Percentiles rank a stretch among this genome's conserved stretches.
phyloP scores from a whole-genome alignment of 108 stramenopile genomes.

The Nitzschia sp. region DNA sequence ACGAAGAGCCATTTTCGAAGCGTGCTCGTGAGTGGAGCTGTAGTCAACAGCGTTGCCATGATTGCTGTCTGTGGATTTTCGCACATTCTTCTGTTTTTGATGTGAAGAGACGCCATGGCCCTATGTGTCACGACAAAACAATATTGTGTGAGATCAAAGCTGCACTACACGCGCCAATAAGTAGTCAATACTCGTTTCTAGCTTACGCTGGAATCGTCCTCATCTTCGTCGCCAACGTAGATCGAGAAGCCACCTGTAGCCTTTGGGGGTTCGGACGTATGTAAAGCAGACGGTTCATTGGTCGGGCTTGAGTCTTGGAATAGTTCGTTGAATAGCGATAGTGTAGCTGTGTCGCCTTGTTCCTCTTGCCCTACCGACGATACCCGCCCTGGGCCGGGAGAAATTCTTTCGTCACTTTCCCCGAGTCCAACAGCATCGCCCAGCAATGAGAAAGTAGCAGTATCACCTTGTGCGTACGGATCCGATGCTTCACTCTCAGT shows the following conservation, averaged over 20 bases:
- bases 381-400: background rate
- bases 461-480: conserved; percentile 17
- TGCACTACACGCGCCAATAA: background rate
- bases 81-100: background rate
- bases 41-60: conserved; percentile 23
- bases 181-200: conserved; percentile 15
- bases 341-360: conserved; percentile 56
- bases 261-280: too few relatives aligned
- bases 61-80: background rate
- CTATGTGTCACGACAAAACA: background rate
- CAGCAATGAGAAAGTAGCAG: conserved; percentile 28
- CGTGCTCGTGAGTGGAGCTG: conserved; percentile 2
- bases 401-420: background rate
- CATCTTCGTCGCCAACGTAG: conserved; percentile 22
- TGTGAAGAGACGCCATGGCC: background rate
- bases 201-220: conserved; percentile 21
- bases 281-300: too few relatives aligned
- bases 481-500: background rate
- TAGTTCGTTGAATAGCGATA: conserved; percentile 53
- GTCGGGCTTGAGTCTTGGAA: conserved; percentile 24
- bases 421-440: conserved; percentile 12
- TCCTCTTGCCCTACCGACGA: background rate
- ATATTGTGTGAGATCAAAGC: background rate
- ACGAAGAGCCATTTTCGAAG: conserved; percentile 13
- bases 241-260: conserved; percentile 3